Percentiles rank a stretch among this genome's conserved stretches.
Evolutionary conservation across 345 rosid genomes (phyloP).

Genomic region (Hibiscus tridactylites): DNA sequence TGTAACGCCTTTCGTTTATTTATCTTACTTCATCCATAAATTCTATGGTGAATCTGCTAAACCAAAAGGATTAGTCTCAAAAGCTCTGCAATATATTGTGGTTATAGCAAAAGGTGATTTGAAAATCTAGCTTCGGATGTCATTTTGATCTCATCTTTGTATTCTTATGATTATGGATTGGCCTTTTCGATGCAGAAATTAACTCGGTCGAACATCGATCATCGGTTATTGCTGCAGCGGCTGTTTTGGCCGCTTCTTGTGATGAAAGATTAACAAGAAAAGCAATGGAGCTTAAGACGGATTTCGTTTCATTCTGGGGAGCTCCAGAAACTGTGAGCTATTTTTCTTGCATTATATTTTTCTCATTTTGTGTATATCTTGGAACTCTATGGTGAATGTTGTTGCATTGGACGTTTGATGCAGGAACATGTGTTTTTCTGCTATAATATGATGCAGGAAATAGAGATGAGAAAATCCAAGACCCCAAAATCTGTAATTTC

Average conservation of each 20-base stretch:
- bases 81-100: conserved; percentile 43
- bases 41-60: conserved; percentile 18
- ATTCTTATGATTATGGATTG: not conserved
- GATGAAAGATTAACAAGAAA: conserved; percentile 34
- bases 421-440: conserved; percentile 63
- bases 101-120: conserved; percentile 45
- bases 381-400: not conserved
- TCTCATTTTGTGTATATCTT: not conserved
- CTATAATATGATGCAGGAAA: conserved; percentile 47
- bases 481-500: conserved; percentile 31
- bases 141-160: not conserved
- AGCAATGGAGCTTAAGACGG: conserved; percentile 41
- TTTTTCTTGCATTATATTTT: not conserved
- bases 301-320: conserved; percentile 37
- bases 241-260: conserved; percentile 48
- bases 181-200: conserved; percentile 35
- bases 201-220: conserved; percentile 55
- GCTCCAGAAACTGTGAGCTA: conserved; percentile 46
- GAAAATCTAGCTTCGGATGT: not conserved
- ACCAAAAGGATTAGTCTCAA: conserved; percentile 30
- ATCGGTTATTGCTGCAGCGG: conserved; percentile 64
- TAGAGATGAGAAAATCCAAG: conserved; percentile 35
- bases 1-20: conserved; percentile 64
- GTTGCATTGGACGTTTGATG: conserved; percentile 7
- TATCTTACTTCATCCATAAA: conserved; percentile 49